A percentile compares a stretch with the other conserved stretches of the same genome.
Evolutionary conservation across 2,329 filamentous ascomycete genomes (phyloP).

Genomic region (Escovopsis sp.): DNA sequence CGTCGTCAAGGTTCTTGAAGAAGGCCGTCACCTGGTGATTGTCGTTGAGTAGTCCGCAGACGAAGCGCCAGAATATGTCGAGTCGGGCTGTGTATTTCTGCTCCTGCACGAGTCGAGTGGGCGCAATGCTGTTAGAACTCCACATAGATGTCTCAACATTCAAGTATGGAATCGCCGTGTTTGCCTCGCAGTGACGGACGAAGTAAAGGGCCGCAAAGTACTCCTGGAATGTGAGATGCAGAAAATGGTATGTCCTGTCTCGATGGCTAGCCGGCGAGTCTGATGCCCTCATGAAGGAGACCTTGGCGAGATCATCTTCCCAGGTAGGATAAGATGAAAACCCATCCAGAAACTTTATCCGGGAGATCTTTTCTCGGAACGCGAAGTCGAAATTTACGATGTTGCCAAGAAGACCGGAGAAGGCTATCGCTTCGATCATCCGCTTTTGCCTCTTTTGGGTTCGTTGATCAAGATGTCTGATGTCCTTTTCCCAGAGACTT

Average conservation of each 20-base stretch:
- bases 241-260: slow-evolving; percentile 21
- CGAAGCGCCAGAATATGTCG: slow-evolving; percentile 1
- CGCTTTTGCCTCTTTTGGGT: neutral
- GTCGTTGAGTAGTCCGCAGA: neutral
- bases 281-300: slow-evolving; percentile 11
- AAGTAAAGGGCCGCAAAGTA: slow-evolving; percentile 18
- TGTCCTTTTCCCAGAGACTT: slow-evolving; percentile 24
- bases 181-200: neutral
- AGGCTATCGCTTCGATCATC: slow-evolving; percentile 14
- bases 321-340: neutral
- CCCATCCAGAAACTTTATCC: neutral
- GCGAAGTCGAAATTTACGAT: slow-evolving; percentile 17
- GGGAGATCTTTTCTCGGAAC: slow-evolving; percentile 10
- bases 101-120: neutral
- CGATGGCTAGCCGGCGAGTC: slow-evolving; percentile 8
- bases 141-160: slow-evolving; percentile 1
- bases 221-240: slow-evolving; percentile 28
- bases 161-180: slow-evolving; percentile 7
- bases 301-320: neutral
- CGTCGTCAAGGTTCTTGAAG: too few relatives aligned
- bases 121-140: neutral
- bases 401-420: slow-evolving; percentile 18
- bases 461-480: slow-evolving; percentile 14
- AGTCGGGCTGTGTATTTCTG: slow-evolving; percentile 1
- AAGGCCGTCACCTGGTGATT: neutral